Evolutionary conservation across 306 rosid genomes (phyloP).

Genomic region (Cercis canadensis): DNA sequence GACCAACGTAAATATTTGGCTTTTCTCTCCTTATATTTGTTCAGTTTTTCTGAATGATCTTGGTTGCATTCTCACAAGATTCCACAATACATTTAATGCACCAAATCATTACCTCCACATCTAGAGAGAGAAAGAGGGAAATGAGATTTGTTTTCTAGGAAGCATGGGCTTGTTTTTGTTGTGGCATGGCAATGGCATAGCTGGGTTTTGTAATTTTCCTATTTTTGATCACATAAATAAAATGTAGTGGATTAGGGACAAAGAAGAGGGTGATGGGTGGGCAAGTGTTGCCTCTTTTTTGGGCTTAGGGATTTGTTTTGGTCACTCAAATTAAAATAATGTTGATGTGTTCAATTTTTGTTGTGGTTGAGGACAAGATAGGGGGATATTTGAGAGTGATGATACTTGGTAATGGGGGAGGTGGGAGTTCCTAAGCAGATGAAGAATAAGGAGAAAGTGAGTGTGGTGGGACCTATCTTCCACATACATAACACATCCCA

Average conservation of each 20-base stretch:
- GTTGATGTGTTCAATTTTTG: neutral
- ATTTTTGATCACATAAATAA: constrained; percentile 34
- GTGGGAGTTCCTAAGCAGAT: constrained; percentile 51
- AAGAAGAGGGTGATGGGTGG: constrained; percentile 41
- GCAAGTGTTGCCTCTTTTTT: constrained; percentile 59
- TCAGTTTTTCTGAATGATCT: neutral
- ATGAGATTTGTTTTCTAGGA: constrained; percentile 37
- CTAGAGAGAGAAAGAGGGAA: too few relatives aligned
- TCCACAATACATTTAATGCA: constrained; percentile 56
- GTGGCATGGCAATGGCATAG: constrained; percentile 12
- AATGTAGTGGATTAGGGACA: constrained; percentile 48
- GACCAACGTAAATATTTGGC: too few relatives aligned
- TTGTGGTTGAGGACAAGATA: constrained; percentile 50
- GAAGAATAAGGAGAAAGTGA: constrained; percentile 47
- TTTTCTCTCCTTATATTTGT: too few relatives aligned
- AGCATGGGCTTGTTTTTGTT: constrained; percentile 73
- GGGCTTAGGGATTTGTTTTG: constrained; percentile 53
- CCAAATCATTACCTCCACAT: constrained; percentile 62
- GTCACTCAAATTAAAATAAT: constrained; percentile 26
- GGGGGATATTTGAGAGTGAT: constrained; percentile 56
- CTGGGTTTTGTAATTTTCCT: constrained; percentile 27
- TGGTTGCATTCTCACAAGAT: constrained; percentile 52
- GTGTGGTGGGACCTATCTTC: constrained; percentile 57
- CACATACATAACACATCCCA: constrained; percentile 53
- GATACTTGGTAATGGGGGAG: constrained; percentile 45